Conservation (phyloP, 768 basidiomycete species). For the Russula brevipes region DNA sequence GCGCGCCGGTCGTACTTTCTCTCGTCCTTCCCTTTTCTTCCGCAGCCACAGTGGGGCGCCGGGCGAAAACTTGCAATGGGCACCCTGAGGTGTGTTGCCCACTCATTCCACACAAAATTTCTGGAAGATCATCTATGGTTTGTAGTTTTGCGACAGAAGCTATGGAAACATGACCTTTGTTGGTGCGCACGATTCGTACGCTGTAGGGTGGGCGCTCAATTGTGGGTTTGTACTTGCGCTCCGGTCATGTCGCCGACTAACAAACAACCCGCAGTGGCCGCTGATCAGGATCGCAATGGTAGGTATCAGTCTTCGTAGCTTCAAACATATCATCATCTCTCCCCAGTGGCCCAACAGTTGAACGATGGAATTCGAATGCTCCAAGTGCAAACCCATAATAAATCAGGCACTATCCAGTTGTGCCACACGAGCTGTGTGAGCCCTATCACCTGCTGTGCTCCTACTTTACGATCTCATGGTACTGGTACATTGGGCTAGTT, state of each 20-base stretch:
- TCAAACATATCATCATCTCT: neutral
- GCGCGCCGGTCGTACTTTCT: slow-evolving; percentile 46
- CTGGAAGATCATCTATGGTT: neutral
- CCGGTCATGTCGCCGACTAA: neutral
- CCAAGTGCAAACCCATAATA: slow-evolving; percentile 72
- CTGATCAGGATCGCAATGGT: slow-evolving; percentile 79
- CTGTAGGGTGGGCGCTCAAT: slow-evolving; percentile 59
- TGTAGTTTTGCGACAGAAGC: slow-evolving; percentile 58
- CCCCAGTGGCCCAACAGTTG: slow-evolving; percentile 70
- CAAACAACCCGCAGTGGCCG: slow-evolving; percentile 47
- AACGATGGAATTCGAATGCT: slow-evolving; percentile 81
- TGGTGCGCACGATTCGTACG: slow-evolving; percentile 91
- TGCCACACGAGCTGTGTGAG: slow-evolving; percentile 71
- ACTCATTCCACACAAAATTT: neutral
- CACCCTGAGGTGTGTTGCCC: slow-evolving; percentile 48
- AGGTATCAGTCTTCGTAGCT: slow-evolving; percentile 24
- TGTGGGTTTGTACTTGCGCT: slow-evolving; percentile 37
- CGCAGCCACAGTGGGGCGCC: slow-evolving; percentile 35
- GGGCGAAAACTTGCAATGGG: slow-evolving; percentile 82
- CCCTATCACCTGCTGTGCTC: neutral
- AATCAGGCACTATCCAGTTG: slow-evolving; percentile 57
- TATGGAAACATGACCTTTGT: slow-evolving; percentile 84
- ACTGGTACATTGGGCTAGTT: slow-evolving; percentile 36
- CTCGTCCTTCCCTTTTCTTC: slow-evolving; percentile 36
- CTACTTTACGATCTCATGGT: neutral